These are phyloP conservation scores for Geotrichum ghanense DNA, from an alignment of 805 yeast species.

Conservation along the genomic window DNA sequence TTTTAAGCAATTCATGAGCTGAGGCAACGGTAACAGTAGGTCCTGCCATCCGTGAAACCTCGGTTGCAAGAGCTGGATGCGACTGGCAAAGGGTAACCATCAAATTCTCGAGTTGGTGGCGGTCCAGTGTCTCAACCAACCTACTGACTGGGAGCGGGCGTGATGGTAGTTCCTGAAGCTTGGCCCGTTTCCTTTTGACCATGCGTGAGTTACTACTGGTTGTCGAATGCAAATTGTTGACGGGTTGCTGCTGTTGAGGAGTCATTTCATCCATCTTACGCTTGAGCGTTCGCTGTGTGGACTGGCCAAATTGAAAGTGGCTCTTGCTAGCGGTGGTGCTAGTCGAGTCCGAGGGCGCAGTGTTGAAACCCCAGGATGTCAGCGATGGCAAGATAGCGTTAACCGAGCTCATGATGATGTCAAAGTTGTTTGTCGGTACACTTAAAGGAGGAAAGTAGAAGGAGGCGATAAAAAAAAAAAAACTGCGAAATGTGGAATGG, in stretches of 20 bases:
- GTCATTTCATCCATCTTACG: conserved; percentile 3
- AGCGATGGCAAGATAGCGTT: conserved; percentile 17
- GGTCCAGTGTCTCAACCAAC: conserved; percentile 57
- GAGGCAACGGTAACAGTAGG: conserved; percentile 48
- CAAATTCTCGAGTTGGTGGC: conserved; percentile 39
- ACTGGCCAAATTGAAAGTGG: background rate
- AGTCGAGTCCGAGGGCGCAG: conserved; percentile 3
- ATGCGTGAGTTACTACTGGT: conserved; percentile 16
- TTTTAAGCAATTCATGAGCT: conserved; percentile 38
- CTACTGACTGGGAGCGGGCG: conserved; percentile 38
- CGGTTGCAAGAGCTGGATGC: conserved; percentile 51
- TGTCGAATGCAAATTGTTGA: conserved; percentile 20
- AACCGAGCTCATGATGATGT: conserved; percentile 4
- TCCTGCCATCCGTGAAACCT: conserved; percentile 32
- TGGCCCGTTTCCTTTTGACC: conserved; percentile 7
- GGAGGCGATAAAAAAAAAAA: too few species aligned
- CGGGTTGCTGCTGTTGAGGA: conserved; percentile 22
- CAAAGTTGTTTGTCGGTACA: too few species aligned
- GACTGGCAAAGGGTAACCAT: conserved; percentile 40
- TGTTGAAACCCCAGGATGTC: conserved; percentile 18
- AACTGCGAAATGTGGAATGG: too few species aligned
- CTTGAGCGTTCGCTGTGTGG: background rate
- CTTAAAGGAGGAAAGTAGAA: too few species aligned
- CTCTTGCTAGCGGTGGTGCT: background rate
- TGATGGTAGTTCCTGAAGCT: background rate